phyloP scores from a whole-genome alignment of 345 rosid species.

The Theobroma cacao region DNA sequence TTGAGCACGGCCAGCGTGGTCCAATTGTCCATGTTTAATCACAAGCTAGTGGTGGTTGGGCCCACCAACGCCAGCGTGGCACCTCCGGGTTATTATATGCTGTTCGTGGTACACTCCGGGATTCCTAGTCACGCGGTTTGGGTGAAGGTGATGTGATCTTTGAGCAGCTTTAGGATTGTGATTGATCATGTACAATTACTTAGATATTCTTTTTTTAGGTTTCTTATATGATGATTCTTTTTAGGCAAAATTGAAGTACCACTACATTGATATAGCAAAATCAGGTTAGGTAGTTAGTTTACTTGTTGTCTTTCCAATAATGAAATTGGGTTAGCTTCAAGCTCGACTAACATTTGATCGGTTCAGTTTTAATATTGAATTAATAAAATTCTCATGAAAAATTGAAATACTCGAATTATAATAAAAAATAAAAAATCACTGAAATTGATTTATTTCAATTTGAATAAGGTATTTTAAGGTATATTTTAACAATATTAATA shows the following conservation, averaged over 20 bases:
- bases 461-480: no score
- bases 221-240: background rate
- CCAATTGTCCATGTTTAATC: constrained; percentile 15
- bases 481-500: no score
- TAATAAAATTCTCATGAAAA: no score
- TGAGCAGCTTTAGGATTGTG: background rate
- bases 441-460: no score
- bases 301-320: no score
- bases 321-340: background rate
- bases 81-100: constrained; percentile 58
- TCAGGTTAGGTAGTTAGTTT: no score
- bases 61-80: constrained; percentile 40
- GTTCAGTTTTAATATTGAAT: no score
- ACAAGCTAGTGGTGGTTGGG: constrained; percentile 35
- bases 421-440: no score
- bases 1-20: constrained; percentile 24
- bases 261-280: background rate
- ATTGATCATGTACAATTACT: background rate
- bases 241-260: background rate
- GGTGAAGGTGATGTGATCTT: constrained; percentile 31
- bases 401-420: no score
- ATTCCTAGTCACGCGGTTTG: constrained; percentile 55
- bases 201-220: background rate
- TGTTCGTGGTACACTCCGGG: constrained; percentile 51
- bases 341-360: background rate